These are phyloP conservation scores for Draba incana DNA, from an alignment of 345 rosid species.

Conservation along the genomic window DNA sequence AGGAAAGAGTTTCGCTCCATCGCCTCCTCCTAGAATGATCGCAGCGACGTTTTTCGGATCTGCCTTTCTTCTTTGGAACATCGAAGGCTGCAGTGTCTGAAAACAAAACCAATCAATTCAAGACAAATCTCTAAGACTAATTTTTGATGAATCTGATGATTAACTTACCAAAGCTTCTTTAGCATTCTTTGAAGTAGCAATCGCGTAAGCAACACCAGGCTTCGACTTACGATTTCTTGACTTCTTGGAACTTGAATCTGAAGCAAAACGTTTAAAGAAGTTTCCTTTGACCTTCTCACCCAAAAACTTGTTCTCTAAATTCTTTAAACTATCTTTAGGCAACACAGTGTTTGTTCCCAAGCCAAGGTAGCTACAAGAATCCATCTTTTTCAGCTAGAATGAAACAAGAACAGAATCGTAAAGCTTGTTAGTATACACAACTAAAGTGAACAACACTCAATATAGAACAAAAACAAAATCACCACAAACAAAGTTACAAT, in stretches of 20 bases:
- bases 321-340: constrained; percentile 43
- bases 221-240: constrained; percentile 42
- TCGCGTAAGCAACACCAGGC: constrained; percentile 60
- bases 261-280: constrained; percentile 42
- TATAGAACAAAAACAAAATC: background rate
- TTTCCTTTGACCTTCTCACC: constrained; percentile 65
- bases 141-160: background rate
- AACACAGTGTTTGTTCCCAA: constrained; percentile 48
- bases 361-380: constrained; percentile 57
- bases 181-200: constrained; percentile 67
- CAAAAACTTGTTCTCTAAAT: constrained; percentile 53
- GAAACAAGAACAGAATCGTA: constrained; percentile 17
- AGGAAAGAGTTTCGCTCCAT: constrained; percentile 90
- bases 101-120: constrained; percentile 4
- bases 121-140: constrained; percentile 8
- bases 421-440: constrained; percentile 40
- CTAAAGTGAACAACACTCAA: constrained; percentile 48
- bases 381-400: constrained; percentile 51
- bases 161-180: constrained; percentile 62
- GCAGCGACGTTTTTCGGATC: constrained; percentile 92
- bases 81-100: constrained; percentile 56
- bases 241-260: constrained; percentile 46
- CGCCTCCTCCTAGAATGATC: constrained; percentile 91
- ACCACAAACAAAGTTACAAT: no score
- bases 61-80: constrained; percentile 56